Percentiles rank a stretch among this genome's conserved stretches.
Evolutionary conservation across 1,284 basidiomycete species (phyloP).

Genomic region (Porodaedalea pini): DNA sequence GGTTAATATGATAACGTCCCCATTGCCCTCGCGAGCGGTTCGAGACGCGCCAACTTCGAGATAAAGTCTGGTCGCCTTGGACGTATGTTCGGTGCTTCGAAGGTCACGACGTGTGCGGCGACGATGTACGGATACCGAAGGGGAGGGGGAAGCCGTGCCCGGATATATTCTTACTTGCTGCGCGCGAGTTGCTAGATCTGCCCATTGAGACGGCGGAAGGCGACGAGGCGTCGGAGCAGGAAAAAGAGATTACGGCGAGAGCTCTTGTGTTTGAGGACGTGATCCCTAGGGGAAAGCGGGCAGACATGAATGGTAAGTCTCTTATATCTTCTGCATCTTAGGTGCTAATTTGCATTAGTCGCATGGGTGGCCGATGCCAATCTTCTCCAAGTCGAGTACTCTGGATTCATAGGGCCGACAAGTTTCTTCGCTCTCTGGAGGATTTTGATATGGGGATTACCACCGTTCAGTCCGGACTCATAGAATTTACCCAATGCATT

Average conservation of each 20-base stretch:
- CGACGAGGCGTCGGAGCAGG: constrained; percentile 35
- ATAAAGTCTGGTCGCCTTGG: constrained; percentile 60
- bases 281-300: constrained; percentile 67
- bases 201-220: constrained; percentile 50
- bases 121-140: constrained; percentile 42
- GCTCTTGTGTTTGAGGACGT: constrained; percentile 78
- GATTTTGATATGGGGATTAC: constrained; percentile 71
- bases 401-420: constrained; percentile 49
- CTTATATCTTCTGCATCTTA: neutral
- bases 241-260: constrained; percentile 46
- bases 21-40: constrained; percentile 75
- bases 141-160: constrained; percentile 64
- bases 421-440: constrained; percentile 54
- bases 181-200: constrained; percentile 49
- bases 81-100: constrained; percentile 59
- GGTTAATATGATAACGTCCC: too few relatives aligned
- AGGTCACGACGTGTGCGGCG: constrained; percentile 61
- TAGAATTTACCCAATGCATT: neutral
- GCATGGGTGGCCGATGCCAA: constrained; percentile 76
- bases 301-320: constrained; percentile 73
- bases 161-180: constrained; percentile 72
- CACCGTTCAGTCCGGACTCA: constrained; percentile 40
- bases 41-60: constrained; percentile 57
- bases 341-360: constrained; percentile 38
- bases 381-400: constrained; percentile 48